Conservation (phyloP, 2,329 filamentous ascomycete species). For the Cryphonectria naterciae region DNA sequence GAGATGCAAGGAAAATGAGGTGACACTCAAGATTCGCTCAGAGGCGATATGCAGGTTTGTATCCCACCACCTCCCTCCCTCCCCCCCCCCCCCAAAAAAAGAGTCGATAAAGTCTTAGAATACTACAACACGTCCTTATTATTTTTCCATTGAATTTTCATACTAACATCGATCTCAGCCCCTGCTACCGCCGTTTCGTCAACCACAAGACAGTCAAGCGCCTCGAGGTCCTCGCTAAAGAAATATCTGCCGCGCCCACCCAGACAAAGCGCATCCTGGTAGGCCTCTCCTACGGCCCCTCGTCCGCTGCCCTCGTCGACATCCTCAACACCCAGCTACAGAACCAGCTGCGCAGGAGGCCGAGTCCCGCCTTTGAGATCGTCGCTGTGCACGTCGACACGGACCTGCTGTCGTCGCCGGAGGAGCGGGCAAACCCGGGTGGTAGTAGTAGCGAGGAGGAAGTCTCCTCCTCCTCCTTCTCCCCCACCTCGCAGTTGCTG, state of each 20-base stretch:
- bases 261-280: conserved; percentile 63
- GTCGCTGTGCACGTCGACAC: conserved; percentile 59
- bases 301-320: conserved; percentile 77
- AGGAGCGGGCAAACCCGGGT: conserved; percentile 17
- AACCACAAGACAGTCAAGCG: conserved; percentile 80
- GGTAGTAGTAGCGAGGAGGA: no score
- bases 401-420: conserved; percentile 38
- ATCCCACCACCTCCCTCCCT: conserved; percentile 2
- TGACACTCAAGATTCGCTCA: conserved; percentile 58
- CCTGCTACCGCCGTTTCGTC: conserved; percentile 80
- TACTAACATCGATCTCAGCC: conserved; percentile 44
- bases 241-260: conserved; percentile 45
- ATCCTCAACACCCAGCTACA: conserved; percentile 72
- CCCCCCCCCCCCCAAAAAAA: no score
- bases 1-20: conserved; percentile 57
- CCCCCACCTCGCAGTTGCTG: conserved; percentile 50
- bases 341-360: conserved; percentile 66
- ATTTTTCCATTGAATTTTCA: background rate
- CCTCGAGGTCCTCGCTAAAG: conserved; percentile 54
- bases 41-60: conserved; percentile 64
- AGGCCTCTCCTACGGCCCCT: conserved; percentile 81
- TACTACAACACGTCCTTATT: background rate
- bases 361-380: conserved; percentile 70
- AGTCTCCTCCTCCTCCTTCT: conserved; percentile 36
- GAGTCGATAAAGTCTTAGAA: background rate